Conservation (phyloP, 768 basidiomycete genomes). For the Tylopilus cervinicoccineus region DNA sequence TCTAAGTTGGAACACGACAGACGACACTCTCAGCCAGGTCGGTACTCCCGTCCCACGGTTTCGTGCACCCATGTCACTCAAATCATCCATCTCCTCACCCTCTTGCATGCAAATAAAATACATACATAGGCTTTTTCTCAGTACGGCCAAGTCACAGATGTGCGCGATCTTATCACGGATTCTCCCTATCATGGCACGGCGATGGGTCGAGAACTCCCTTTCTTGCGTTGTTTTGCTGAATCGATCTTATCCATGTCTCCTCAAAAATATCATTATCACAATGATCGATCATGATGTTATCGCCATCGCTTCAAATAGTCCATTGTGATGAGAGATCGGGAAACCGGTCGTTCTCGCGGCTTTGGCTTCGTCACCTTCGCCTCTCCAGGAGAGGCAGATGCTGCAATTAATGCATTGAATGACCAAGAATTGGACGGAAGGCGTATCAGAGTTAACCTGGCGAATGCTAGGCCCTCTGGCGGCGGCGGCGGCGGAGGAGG, state of each 20-base stretch:
- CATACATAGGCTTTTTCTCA: constrained; percentile 38
- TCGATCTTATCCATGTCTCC: constrained; percentile 21
- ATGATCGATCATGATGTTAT: constrained; percentile 7
- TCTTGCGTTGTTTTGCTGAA: constrained; percentile 24
- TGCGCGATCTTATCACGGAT: constrained; percentile 37
- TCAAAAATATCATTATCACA: constrained; percentile 8
- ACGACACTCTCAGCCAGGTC: constrained; percentile 24
- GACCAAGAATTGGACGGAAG: constrained; percentile 55
- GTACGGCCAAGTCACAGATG: constrained; percentile 47
- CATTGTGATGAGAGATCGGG: constrained; percentile 46
- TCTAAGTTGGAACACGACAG: constrained; percentile 32
- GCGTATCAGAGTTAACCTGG: constrained; percentile 47
- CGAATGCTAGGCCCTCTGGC: constrained; percentile 28
- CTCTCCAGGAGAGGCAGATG: constrained; percentile 34
- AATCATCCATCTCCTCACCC: constrained; percentile 2
- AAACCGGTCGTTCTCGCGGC: constrained; percentile 54
- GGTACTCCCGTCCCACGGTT: constrained; percentile 9
- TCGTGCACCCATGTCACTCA: constrained; percentile 1
- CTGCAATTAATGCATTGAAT: constrained; percentile 42
- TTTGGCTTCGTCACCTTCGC: constrained; percentile 52
- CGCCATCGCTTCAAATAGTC: constrained; percentile 17
- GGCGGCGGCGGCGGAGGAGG: constrained; percentile 23
- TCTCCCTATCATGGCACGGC: constrained; percentile 28
- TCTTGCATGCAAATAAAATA: neutral
- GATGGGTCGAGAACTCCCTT: constrained; percentile 30